A percentile compares a stretch with the other conserved stretches of the same genome.
phyloP scores from a whole-genome alignment of 495 filamentous ascomycete species.

The Jackrogersella minutella region DNA sequence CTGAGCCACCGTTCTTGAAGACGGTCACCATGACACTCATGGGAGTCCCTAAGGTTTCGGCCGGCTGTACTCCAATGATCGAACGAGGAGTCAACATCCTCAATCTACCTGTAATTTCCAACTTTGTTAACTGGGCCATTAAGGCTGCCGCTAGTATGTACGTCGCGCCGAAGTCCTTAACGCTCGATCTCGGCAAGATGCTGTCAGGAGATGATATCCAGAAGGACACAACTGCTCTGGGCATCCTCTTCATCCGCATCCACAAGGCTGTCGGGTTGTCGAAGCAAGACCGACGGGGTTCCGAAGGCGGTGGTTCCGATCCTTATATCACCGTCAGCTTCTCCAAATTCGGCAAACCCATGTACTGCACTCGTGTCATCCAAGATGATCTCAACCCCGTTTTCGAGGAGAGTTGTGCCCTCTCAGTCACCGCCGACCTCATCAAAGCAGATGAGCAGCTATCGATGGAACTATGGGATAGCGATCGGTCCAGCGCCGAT shows the following conservation, averaged over 20 bases:
- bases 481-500: constrained; percentile 85
- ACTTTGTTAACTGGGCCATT: constrained; percentile 98
- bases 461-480: constrained; percentile 95
- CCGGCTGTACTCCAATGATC: constrained; percentile 91
- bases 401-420: constrained; percentile 88
- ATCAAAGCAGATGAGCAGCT: constrained; percentile 94
- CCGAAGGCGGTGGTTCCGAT: constrained; percentile 87
- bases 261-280: constrained; percentile 85
- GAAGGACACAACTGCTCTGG: constrained; percentile 85
- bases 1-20: constrained; percentile 89
- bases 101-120: constrained; percentile 90
- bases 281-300: constrained; percentile 89
- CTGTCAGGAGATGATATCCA: constrained; percentile 87
- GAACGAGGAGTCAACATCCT: constrained; percentile 88
- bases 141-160: constrained; percentile 86
- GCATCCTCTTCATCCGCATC: constrained; percentile 89
- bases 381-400: constrained; percentile 93
- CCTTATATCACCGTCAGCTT: constrained; percentile 81
- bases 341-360: constrained; percentile 92
- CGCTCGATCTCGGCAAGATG: constrained; percentile 88
- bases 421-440: constrained; percentile 83
- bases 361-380: constrained; percentile 96
- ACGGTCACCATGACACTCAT: constrained; percentile 92
- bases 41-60: constrained; percentile 86
- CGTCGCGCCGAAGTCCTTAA: constrained; percentile 95